Percentiles rank a stretch among this genome's conserved stretches.
These are phyloP conservation scores for Beauveria scarabaeidicola DNA, from an alignment of 2,329 filamentous ascomycete species.

Conservation along the genomic window DNA sequence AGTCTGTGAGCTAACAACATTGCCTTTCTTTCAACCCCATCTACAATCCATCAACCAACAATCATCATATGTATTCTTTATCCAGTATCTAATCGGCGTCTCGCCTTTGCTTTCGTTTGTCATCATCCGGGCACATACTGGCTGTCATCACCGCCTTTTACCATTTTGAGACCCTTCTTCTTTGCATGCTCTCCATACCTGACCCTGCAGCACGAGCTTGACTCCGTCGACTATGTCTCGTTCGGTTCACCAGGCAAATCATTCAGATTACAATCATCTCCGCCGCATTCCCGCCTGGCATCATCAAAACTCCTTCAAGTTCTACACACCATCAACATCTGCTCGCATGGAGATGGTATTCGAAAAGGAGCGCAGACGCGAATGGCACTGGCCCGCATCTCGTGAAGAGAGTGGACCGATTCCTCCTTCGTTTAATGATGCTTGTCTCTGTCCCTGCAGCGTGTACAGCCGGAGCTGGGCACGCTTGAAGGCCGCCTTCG, in stretches of 20 bases:
- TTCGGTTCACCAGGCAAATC: slow-evolving; percentile 16
- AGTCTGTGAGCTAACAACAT: too few relatives aligned
- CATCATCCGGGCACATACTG: background rate
- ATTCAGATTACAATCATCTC: slow-evolving; percentile 11
- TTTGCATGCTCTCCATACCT: background rate
- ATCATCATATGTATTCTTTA: background rate
- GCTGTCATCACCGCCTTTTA: background rate
- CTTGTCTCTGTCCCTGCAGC: slow-evolving; percentile 18
- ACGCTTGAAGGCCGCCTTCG: slow-evolving; percentile 18
- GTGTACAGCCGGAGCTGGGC: slow-evolving; percentile 21
- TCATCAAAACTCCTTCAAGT: slow-evolving; percentile 4
- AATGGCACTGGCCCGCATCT: slow-evolving; percentile 7
- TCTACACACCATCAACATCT: slow-evolving; percentile 12
- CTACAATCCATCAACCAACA: background rate
- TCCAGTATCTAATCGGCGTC: background rate
- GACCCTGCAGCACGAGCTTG: background rate
- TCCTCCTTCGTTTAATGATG: slow-evolving; percentile 10
- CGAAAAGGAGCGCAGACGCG: background rate
- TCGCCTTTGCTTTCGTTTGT: background rate
- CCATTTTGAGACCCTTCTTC: background rate
- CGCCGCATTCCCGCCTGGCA: slow-evolving; percentile 15
- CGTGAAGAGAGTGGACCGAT: background rate
- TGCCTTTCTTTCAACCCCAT: background rate
- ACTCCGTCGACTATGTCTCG: background rate
- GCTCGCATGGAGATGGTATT: slow-evolving; percentile 12